Base-by-base conservation (phyloP, 164 flowering plant species). In the Stephania cephalantha region DNA sequence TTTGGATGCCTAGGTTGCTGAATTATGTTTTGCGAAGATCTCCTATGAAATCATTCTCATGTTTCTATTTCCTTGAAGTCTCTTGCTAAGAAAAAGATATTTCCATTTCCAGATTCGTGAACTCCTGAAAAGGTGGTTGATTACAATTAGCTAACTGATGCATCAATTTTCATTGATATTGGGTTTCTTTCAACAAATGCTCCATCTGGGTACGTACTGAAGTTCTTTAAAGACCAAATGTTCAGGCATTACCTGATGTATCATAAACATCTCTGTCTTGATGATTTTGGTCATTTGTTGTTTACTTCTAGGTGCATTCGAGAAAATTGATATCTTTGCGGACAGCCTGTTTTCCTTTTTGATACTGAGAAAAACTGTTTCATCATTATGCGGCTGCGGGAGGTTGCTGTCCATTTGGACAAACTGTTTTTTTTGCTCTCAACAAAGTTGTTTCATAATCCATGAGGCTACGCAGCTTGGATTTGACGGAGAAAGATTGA, bases 351-450 rank as follows among this genome's bases (percentile, higher is more conserved):
- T 58, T 58, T 18, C 18, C 18, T 58, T 58, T 58, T 58, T 58
- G 42, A 35, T 35, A 58, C 64, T 58, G n/a, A 18, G 20, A 6
- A 58, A 18, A 58, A 58, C 18, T 58, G 64, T 58, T 15, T 58
- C 64, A 58, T 58, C 64, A 18, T 58, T 58, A 58, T 58, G 64
- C 17, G 64, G 64, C 64, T 58, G 64, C 2, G 64, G 17, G 18
- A 58, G 64, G 64, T 58, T 58, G 64, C 17, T 58, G 64, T 58
- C 64, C 64, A 58, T 58, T 58, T 58, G 64, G 64, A 58, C 64
- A 58, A 15, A 15, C 64, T 58, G 13, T 58, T 58, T 58, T 58
- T 58, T 58, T 58, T 17, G 3, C 7, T 58, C 64, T 58, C 64
- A 58, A n/a, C 20, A 58, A 18, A 58, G 20, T 58, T 58, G 64